phyloP scores from a whole-genome alignment of 768 basidiomycete genomes.

The Kwoniella sp. region DNA sequence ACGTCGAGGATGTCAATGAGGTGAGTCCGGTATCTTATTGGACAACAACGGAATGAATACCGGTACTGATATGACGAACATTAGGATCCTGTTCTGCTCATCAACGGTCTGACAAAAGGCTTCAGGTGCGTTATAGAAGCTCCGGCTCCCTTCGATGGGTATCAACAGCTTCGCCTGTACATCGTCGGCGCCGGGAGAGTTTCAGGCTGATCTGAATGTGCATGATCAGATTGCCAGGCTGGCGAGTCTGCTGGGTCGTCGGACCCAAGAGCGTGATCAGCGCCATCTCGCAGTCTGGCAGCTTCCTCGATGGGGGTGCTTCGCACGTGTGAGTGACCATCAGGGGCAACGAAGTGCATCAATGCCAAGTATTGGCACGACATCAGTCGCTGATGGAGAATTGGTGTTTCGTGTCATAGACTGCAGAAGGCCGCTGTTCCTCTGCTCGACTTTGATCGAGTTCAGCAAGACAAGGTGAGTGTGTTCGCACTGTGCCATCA shows the following conservation, averaged over 20 bases:
- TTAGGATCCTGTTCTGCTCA: conserved; percentile 80
- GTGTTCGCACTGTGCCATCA: background rate
- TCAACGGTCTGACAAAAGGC: conserved; percentile 92
- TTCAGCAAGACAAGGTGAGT: conserved; percentile 67
- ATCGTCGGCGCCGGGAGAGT: background rate
- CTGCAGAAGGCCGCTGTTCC: conserved; percentile 86
- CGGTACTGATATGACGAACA: no score
- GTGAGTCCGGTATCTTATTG: conserved; percentile 51
- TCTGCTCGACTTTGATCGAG: conserved; percentile 72
- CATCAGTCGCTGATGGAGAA: no score
- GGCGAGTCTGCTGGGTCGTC: conserved; percentile 77
- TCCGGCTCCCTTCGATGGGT: no score
- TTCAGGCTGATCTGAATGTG: conserved; percentile 35
- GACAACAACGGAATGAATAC: no score
- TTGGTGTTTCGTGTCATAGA: no score
- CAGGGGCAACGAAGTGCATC: no score
- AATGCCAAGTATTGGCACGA: no score
- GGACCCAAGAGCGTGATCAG: conserved; percentile 12
- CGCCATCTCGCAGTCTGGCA: conserved; percentile 89
- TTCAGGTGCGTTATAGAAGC: conserved; percentile 62
- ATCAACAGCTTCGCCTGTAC: no score
- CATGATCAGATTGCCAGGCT: conserved; percentile 76
- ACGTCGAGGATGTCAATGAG: conserved; percentile 81
- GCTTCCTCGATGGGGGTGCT: conserved; percentile 91
- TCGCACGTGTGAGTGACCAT: conserved; percentile 82